Evolutionary conservation across 805 yeast species (phyloP), one percentile per base, ranked within the genome.

Genomic region (Hanseniaspora pseudoguilliermondii): DNA sequence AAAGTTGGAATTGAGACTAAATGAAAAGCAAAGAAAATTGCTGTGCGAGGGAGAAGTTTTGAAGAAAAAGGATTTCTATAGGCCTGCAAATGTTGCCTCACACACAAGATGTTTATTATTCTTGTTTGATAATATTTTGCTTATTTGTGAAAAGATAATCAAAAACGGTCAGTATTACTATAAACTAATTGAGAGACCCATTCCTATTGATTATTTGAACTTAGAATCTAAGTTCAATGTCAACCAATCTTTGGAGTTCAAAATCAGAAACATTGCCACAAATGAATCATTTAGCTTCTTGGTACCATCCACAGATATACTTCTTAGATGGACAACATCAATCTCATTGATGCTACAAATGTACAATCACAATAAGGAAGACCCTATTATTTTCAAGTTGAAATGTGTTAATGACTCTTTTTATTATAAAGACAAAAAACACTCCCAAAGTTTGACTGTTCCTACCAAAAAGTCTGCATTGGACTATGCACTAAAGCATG

Each of bases 41-140:
- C 65, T 83, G 47, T 72, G 72, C 59, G 70, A 82, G 11, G 93
- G 89, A 0, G 76, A 75, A 27, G 75, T 84, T 18, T 62, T 71
- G 2, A 73, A 83, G 55, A 80, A 82, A 57, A 80, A 86, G 15
- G 93, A 84, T 49, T 70, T 81, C 62, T 78, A 81, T 71, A 70
- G 81, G 34, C 83, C 82, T 41, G 74, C 84, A 41, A 44, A 38
- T 39, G 29, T 46, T 2, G 18, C 50, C 10, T 23, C 36, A 21
- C 36, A 53, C 10, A 69, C 72, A 8, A 71, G 75, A 0, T 68
- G 72, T 1, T 73, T 78, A 60, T 62, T 84, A 25, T 78, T 86
- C 20, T 68, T 87, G 32, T 68, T 87, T 53, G 95, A 87, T 64
- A 85, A 87, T 62, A 85, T 75, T 61, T 67, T 87, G 46, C 63